Percentiles rank a stretch among this genome's conserved stretches.
phyloP scores from a whole-genome alignment of 768 basidiomycete species.

The Dendrothele bispora region DNA sequence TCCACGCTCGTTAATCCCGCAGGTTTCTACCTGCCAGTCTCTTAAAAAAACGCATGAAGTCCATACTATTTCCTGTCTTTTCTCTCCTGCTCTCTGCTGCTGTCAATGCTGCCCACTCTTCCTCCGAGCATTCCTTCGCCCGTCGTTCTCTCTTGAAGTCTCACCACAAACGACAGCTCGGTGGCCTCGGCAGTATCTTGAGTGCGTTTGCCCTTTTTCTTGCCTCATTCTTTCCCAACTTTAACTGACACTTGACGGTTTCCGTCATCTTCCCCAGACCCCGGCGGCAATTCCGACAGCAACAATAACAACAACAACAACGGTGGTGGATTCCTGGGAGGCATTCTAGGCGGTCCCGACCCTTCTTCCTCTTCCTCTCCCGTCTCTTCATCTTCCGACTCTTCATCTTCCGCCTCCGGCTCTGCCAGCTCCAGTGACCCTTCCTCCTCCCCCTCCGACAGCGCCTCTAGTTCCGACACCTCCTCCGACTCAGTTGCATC shows the following conservation, averaged over 20 bases:
- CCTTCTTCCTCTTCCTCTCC: not conserved
- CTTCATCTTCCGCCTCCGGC: not conserved
- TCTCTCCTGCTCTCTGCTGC: not conserved
- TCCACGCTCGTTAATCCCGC: constrained; percentile 5
- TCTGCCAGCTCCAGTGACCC: constrained; percentile 8
- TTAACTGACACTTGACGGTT: not conserved
- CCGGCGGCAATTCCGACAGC: not conserved
- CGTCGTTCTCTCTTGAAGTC: constrained; percentile 7
- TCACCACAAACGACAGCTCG: not conserved
- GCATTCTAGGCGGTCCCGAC: not conserved
- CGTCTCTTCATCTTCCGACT: not conserved
- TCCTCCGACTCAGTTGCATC: not conserved
- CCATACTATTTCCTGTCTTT: not conserved
- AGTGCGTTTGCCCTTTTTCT: not conserved
- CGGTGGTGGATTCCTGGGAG: not conserved
- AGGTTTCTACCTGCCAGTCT: constrained; percentile 2
- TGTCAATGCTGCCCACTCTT: constrained; percentile 6
- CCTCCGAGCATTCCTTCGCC: constrained; percentile 5
- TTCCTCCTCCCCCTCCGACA: constrained; percentile 19
- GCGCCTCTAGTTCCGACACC: not conserved
- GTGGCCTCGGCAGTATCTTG: constrained; percentile 1
- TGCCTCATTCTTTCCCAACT: not conserved
- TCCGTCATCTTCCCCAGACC: not conserved
- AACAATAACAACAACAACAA: not conserved
- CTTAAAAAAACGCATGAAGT: not conserved